These are phyloP conservation scores for Beverwykella pulmonaria DNA, from an alignment of 495 filamentous ascomycete species.

Conservation along the genomic window DNA sequence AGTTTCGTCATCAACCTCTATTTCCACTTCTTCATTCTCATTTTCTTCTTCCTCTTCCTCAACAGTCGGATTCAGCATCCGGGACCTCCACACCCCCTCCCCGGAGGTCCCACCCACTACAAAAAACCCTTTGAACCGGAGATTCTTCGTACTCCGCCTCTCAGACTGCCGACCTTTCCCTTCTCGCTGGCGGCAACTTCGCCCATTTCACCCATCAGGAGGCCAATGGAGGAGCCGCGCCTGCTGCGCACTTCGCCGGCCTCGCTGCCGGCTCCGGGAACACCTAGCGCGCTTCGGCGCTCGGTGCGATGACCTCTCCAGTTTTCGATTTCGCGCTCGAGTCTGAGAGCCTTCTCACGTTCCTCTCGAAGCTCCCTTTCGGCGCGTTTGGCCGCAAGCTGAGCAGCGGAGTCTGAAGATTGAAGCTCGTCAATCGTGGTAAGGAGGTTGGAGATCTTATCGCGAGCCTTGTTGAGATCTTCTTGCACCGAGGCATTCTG, in stretches of 20 bases:
- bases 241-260: slow-evolving; percentile 44
- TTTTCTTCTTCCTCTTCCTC: slow-evolving; percentile 19
- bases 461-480: slow-evolving; percentile 78
- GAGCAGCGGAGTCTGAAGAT: slow-evolving; percentile 74
- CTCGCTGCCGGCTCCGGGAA: slow-evolving; percentile 41
- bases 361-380: slow-evolving; percentile 92
- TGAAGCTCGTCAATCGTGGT: slow-evolving; percentile 92
- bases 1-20: slow-evolving; percentile 21
- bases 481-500: slow-evolving; percentile 75
- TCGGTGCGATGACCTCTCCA: slow-evolving; percentile 78
- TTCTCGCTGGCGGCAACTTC: slow-evolving; percentile 29
- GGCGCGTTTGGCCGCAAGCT: slow-evolving; percentile 76
- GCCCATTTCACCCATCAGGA: slow-evolving; percentile 38
- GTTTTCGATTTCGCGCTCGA: slow-evolving; percentile 86
- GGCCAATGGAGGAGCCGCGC: slow-evolving; percentile 46
- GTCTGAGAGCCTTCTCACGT: slow-evolving; percentile 73
- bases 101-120: slow-evolving; percentile 34
- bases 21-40: background rate
- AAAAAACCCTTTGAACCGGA: slow-evolving; percentile 49
- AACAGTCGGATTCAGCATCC: slow-evolving; percentile 14
- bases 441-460: slow-evolving; percentile 86
- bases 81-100: slow-evolving; percentile 24
- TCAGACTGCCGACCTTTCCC: slow-evolving; percentile 38
- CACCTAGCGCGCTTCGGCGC: slow-evolving; percentile 40
- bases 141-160: slow-evolving; percentile 40